Evolutionary conservation across 2,329 filamentous ascomycete species (phyloP).

Genomic region (Rosellinia necatrix): DNA sequence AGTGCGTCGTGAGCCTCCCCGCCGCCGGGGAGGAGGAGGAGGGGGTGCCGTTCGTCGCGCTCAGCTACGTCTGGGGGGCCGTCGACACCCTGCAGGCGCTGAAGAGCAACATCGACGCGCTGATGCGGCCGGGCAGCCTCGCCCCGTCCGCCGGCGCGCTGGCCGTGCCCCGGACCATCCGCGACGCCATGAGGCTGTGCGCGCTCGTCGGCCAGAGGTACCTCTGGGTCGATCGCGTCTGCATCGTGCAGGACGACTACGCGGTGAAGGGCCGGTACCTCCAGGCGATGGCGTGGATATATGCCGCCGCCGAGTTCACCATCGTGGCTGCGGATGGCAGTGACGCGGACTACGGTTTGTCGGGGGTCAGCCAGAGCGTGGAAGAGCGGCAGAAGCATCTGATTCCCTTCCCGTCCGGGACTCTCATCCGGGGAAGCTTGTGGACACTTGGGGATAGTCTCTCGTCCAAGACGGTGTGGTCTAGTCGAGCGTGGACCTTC

Average conservation of each 20-base stretch:
- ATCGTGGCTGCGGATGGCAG: constrained; percentile 11
- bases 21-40: too few relatives aligned
- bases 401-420: constrained; percentile 10
- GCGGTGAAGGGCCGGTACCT: constrained; percentile 1
- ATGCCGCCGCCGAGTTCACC: constrained; percentile 10
- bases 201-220: constrained; percentile 4
- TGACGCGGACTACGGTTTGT: constrained; percentile 11
- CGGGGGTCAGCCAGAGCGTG: constrained; percentile 2
- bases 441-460: background rate
- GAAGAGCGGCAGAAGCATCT: constrained; percentile 10
- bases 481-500: constrained; percentile 17
- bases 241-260: constrained; percentile 11
- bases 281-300: constrained; percentile 6
- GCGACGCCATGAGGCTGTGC: constrained; percentile 11
- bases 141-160: background rate
- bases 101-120: constrained; percentile 2
- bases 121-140: constrained; percentile 6
- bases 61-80: constrained; percentile 16
- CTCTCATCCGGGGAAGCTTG: background rate
- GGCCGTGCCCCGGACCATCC: constrained; percentile 5
- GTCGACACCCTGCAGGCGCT: constrained; percentile 7
- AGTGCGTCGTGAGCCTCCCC: constrained; percentile 14
- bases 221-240: constrained; percentile 16
- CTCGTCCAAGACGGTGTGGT: constrained; percentile 6
- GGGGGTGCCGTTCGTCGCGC: constrained; percentile 9